Evolutionary conservation across 176 grass and related monocot species (phyloP).

Genomic region (Bromus sterilis): DNA sequence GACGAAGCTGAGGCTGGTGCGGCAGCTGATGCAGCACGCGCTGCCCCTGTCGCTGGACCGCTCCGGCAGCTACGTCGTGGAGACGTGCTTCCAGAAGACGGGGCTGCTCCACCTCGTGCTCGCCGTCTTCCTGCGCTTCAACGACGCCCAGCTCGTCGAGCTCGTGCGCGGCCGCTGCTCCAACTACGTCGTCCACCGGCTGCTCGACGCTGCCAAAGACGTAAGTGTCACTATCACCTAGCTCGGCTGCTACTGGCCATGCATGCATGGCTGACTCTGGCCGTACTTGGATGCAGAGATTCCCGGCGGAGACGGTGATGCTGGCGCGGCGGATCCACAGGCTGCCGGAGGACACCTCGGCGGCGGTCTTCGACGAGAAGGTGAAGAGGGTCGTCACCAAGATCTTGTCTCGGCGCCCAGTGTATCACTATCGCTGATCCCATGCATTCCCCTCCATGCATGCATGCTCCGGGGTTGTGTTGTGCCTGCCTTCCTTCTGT

Average conservation of each 20-base stretch:
- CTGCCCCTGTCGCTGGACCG: background rate
- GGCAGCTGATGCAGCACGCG: slow-evolving; percentile 7
- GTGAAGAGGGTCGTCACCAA: slow-evolving; percentile 11
- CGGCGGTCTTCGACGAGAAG: background rate
- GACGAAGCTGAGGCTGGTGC: background rate
- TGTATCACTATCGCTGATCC: background rate
- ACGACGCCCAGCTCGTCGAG: background rate
- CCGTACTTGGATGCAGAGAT: background rate
- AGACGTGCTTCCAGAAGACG: slow-evolving; percentile 14
- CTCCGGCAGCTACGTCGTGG: slow-evolving; percentile 42
- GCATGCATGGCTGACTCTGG: background rate
- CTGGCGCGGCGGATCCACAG: slow-evolving; percentile 20
- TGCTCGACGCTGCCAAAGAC: background rate
- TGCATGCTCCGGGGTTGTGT: background rate
- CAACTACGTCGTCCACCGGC: slow-evolving; percentile 42
- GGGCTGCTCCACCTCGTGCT: background rate
- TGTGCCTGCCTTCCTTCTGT: background rate
- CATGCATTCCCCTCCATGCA: too few relatives aligned
- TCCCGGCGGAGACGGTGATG: background rate
- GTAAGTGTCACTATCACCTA: background rate
- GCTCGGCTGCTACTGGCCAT: background rate
- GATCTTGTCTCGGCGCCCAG: background rate
- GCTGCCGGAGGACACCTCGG: background rate
- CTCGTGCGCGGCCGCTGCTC: background rate
- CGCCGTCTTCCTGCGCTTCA: background rate